Percentiles rank a stretch among this genome's conserved stretches.
Conservation (phyloP, 257 asterid species). For the Capsicum chinense region DNA sequence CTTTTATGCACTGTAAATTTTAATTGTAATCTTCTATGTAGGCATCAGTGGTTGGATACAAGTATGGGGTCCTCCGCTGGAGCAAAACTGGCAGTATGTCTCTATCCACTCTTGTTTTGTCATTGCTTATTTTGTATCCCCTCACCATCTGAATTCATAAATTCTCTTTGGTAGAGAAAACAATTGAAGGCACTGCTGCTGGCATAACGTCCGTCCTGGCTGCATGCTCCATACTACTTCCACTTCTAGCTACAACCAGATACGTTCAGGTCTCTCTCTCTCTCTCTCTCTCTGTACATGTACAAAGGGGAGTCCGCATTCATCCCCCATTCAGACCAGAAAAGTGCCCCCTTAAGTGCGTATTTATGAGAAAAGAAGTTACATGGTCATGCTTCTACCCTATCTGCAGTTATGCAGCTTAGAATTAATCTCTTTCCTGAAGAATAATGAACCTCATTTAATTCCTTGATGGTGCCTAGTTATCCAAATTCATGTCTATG, state of each 20-base stretch:
- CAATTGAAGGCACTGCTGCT: conserved; percentile 98
- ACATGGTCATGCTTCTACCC: background rate
- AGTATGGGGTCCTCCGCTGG: conserved; percentile 98
- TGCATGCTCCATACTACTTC: conserved; percentile 84
- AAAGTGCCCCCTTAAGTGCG: background rate
- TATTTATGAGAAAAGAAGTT: background rate
- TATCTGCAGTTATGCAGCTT: background rate
- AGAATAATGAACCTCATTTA: background rate
- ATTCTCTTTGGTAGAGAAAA: conserved; percentile 65
- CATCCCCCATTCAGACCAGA: background rate
- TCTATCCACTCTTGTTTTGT: conserved; percentile 21
- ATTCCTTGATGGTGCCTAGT: background rate
- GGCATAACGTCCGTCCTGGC: conserved; percentile 95
- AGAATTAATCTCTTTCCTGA: background rate
- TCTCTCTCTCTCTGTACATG: background rate
- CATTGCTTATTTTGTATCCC: conserved; percentile 5
- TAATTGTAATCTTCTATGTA: conserved; percentile 36
- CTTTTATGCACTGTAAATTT: background rate
- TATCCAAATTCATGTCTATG: background rate
- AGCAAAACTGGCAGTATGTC: conserved; percentile 86
- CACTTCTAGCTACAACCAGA: conserved; percentile 81
- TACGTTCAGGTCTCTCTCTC: conserved; percentile 68
- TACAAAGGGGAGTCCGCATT: background rate
- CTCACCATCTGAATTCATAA: conserved; percentile 24
- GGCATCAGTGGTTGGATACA: conserved; percentile 99